Evolutionary conservation across 495 filamentous ascomycete species (phyloP), one percentile per base, ranked within the genome.

Genomic region (Tetracladium marchalianum): DNA sequence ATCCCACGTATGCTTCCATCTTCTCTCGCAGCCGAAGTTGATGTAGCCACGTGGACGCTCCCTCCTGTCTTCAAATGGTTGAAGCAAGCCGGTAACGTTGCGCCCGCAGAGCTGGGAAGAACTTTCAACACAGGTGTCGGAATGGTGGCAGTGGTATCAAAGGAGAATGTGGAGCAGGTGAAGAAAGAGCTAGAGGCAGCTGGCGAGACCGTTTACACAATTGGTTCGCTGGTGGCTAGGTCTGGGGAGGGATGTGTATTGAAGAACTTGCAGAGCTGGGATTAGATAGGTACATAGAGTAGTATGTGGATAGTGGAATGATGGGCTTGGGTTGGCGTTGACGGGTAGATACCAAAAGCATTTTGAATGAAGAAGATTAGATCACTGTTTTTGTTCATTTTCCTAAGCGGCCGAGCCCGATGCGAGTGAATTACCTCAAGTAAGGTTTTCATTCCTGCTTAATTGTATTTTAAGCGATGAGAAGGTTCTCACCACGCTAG

Each of bases 71-170:
- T 96, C 65, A 62, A 65, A 49, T 98, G 92, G 92, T 70, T 98
- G 43, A 85, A 87, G 63, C 59, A 71, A 59, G 72, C 72, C 18
- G 92, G 88, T n/a, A 80, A 80, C 47, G 70, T 98, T 11, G 71
- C 69, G 35, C 67, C 81, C 0, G 41, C 60, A 10, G 93, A 98
- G 72, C 86, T 97, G 72, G 84, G 78, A 31, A 72, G 87, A 46
- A 85, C 85, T n/a, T 97, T 93, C 73, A 98, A 98, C 68, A 86
- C 78, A 17, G 92, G 92, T 43, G 62, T 98, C 17, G 92, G 92
- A 39, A 95, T 97, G 86, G 83, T 96, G 4, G 61, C 90, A 7
- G 88, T 86, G 7, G 87, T 95, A 0, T 70, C 69, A 15, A 62
- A 66, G 51, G 76, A 59, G 36, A 67, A 80, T 41, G 76, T 56